Percentiles rank a stretch among this genome's conserved stretches.
Conservation (phyloP, 495 filamentous ascomycete species). For the Daldinia childiae region DNA sequence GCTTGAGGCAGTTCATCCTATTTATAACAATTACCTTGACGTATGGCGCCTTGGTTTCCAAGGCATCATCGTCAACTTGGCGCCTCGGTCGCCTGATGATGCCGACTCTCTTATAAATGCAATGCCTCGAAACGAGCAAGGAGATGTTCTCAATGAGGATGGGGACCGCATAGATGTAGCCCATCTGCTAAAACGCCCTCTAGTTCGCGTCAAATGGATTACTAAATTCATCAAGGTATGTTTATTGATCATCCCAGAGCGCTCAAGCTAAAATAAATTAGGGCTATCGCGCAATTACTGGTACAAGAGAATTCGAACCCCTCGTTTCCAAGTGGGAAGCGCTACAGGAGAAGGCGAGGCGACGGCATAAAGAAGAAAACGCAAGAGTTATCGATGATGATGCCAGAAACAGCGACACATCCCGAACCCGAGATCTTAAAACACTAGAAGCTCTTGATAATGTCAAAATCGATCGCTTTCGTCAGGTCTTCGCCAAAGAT, state of each 20-base stretch:
- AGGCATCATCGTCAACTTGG: slow-evolving; percentile 92
- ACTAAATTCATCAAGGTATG: slow-evolving; percentile 80
- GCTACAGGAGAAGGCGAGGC: slow-evolving; percentile 79
- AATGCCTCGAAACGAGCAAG: slow-evolving; percentile 78
- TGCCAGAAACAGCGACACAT: slow-evolving; percentile 82
- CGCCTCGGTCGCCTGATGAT: slow-evolving; percentile 67
- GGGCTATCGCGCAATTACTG: slow-evolving; percentile 42
- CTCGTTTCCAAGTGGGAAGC: slow-evolving; percentile 57
- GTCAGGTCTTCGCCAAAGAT: slow-evolving; percentile 87
- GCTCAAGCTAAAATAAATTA: slow-evolving; percentile 23
- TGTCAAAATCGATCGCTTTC: slow-evolving; percentile 74
- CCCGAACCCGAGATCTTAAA: slow-evolving; percentile 77
- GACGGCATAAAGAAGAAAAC: slow-evolving; percentile 82
- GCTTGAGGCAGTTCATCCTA: slow-evolving; percentile 76
- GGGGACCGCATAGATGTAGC: slow-evolving; percentile 96
- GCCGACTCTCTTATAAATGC: slow-evolving; percentile 71
- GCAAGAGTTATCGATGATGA: slow-evolving; percentile 91
- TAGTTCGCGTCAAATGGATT: slow-evolving; percentile 89
- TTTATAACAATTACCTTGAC: slow-evolving; percentile 88
- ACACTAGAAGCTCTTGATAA: slow-evolving; percentile 74
- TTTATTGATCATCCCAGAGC: background rate
- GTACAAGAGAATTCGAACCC: slow-evolving; percentile 40
- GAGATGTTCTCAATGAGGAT: slow-evolving; percentile 77
- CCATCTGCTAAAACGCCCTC: slow-evolving; percentile 86
- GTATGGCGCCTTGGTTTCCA: slow-evolving; percentile 96